These are phyloP conservation scores for Serendipita vermifera DNA, from an alignment of 768 basidiomycete species.

Conservation along the genomic window DNA sequence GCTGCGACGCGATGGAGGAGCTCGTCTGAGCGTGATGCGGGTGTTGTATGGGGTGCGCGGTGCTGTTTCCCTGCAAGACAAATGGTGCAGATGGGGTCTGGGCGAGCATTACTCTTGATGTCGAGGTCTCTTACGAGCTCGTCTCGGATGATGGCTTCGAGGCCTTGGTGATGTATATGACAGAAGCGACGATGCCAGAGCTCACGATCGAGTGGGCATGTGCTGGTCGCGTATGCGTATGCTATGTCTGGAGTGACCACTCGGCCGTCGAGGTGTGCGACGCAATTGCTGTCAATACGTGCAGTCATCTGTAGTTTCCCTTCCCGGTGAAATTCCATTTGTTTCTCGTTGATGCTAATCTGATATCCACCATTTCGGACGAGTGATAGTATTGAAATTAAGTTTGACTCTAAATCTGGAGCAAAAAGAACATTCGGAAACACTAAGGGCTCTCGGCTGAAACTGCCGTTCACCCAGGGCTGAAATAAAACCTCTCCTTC, in stretches of 20 bases:
- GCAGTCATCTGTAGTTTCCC: neutral
- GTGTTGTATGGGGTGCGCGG: neutral
- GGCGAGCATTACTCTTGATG: neutral
- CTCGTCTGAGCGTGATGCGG: neutral
- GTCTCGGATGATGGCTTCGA: too few relatives aligned
- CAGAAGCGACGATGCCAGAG: neutral
- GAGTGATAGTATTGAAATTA: constrained; percentile 19
- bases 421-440: constrained; percentile 21
- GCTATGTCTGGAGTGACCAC: neutral
- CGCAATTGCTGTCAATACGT: neutral
- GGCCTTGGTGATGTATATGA: neutral
- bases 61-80: neutral
- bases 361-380: constrained; percentile 14
- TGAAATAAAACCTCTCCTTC: constrained; percentile 16
- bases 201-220: constrained; percentile 5
- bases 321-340: neutral
- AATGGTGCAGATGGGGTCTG: neutral
- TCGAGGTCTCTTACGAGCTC: neutral
- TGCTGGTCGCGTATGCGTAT: constrained; percentile 5
- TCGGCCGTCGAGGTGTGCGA: neutral
- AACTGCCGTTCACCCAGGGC: constrained; percentile 12
- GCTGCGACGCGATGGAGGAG: neutral
- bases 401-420: constrained; percentile 21
- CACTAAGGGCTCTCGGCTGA: constrained; percentile 12
- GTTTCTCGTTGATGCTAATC: constrained; percentile 14